Base-by-base conservation (phyloP, 306 rosid species). In the Citrullus mucosospermus region DNA sequence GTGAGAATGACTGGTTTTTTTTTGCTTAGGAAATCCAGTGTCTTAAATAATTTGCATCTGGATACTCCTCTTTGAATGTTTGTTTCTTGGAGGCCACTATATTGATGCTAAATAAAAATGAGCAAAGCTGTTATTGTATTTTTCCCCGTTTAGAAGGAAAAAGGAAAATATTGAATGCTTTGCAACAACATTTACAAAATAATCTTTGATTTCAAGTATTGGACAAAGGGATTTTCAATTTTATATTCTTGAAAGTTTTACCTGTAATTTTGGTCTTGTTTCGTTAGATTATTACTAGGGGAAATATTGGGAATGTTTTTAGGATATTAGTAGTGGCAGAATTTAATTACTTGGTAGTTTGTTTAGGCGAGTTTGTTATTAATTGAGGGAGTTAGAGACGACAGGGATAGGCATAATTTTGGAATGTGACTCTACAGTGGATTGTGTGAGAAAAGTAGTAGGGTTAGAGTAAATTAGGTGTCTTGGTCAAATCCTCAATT, bases 31-130 rank as follows among this genome's bases (percentile, higher is more conserved):
- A 75, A 79, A 67, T 12, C 60, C 39, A 9, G 16, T 76, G 6
- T 51, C 10, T 59, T 66, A 63, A 62, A 50, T 36, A 6, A 48
- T 78, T 48, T 82, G 94, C 97, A 86, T 94, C 94, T 85, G 69
- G 96, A 94, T 92, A 94, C 96, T 76, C 90, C 93, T 90, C 82
- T 92, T 85, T 88, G 88, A 88, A 90, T 92, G 84, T 65, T 85
- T 82, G 81, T 92, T 94, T 89, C 89, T 76, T 83, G 65, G 88
- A 84, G 97, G 98, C 75, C 96, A 88, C 93, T 78, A 56, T 60
- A 61, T 86, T 78, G 97, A 88, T 92, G 98, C 96, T 56, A 90
- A 86, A 92, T 82, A 72, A 82, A 81, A 46, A 84, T 78, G 78
- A 63, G 91, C 94, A 66, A 81, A 86, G 87, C 80, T 80, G 87